Evolutionary conservation across 2,329 filamentous ascomycete species (phyloP), one percentile per base, ranked within the genome.

Genomic region (Colletotrichum tanaceti): DNA sequence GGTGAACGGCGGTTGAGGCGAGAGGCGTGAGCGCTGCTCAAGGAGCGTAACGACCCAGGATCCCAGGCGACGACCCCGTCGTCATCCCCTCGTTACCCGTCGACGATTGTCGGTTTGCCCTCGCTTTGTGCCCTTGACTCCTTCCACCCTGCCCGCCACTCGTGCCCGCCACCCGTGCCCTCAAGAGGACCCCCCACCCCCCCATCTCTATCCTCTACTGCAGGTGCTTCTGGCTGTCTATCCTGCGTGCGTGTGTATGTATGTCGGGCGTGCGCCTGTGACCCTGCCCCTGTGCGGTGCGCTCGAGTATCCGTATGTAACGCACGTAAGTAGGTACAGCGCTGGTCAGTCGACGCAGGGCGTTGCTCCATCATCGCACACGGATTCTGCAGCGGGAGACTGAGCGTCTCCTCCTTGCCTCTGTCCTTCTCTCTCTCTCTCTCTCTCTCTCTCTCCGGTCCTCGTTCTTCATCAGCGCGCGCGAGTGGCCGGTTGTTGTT

Each of bases 361-460:
- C 28, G 46, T 57, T 44, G 50, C 58, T 43, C 38, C 65, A 35
- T 67, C 52, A 57, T 47, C 35, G 55, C 54, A 59, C 61, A 65
- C 65, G 65, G n/a, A 49, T 68, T 65, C 65, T 68, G 65, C 61
- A 68, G 54, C 64, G 46, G 59, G 52, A 57, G 22, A 38, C 52
- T 53, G 52, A 53, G 53, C 49, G 54, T n/a, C 18, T 32, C 20
- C 39, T 9, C 49, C 24, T 35, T 32, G 28, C 28, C 9, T 32
- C 28, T 32, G 28, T 32, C 18, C 13, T 24, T 43, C 41, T 5
- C 41, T 43, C 14, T 18, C n/a, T n/a, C n/a, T n/a, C n/a, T n/a
- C 41, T 18, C 14, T 14, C 13, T 14, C 16, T 18, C 18, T 14
- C 6, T 16, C 32, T 18, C 14, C 13, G 41, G 5, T 32, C 22